A percentile compares a stretch with the other conserved stretches of the same genome.
These are phyloP conservation scores for Trichophyton verrucosum DNA, from an alignment of 2,329 filamentous ascomycete species.

Conservation along the genomic window DNA sequence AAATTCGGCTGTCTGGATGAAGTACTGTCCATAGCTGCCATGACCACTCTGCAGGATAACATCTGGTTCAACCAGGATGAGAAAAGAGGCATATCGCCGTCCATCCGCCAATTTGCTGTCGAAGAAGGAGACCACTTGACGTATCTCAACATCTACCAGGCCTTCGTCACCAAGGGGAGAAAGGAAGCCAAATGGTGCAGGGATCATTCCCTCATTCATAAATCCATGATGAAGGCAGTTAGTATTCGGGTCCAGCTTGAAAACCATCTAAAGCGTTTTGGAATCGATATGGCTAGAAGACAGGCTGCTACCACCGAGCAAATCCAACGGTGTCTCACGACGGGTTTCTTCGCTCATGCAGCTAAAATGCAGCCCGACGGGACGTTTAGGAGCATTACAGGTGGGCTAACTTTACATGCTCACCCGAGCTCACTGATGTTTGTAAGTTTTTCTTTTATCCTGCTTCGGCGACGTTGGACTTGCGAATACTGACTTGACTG, in stretches of 20 bases:
- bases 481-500: not conserved
- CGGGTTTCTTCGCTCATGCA: constrained; percentile 85
- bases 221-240: constrained; percentile 66
- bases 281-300: constrained; percentile 41
- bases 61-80: constrained; percentile 67
- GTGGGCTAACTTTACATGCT: constrained; percentile 64
- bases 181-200: constrained; percentile 80
- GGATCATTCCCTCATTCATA: constrained; percentile 77
- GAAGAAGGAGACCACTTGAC: constrained; percentile 92
- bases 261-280: constrained; percentile 76
- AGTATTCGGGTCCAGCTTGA: constrained; percentile 78
- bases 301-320: constrained; percentile 49
- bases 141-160: constrained; percentile 82
- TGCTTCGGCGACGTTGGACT: not conserved
- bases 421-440: constrained; percentile 93
- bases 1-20: constrained; percentile 70
- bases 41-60: constrained; percentile 74
- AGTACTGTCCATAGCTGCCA: constrained; percentile 82
- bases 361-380: constrained; percentile 91
- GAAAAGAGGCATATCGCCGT: constrained; percentile 60
- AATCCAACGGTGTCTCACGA: constrained; percentile 72
- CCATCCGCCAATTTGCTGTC: constrained; percentile 69
- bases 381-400: constrained; percentile 73
- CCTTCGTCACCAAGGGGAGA: constrained; percentile 69
- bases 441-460: constrained; percentile 30